Percentiles rank a stretch among this genome's conserved stretches.
These are phyloP conservation scores for Diplodia sapinea DNA, from an alignment of 2,329 filamentous ascomycete species.

Conservation along the genomic window DNA sequence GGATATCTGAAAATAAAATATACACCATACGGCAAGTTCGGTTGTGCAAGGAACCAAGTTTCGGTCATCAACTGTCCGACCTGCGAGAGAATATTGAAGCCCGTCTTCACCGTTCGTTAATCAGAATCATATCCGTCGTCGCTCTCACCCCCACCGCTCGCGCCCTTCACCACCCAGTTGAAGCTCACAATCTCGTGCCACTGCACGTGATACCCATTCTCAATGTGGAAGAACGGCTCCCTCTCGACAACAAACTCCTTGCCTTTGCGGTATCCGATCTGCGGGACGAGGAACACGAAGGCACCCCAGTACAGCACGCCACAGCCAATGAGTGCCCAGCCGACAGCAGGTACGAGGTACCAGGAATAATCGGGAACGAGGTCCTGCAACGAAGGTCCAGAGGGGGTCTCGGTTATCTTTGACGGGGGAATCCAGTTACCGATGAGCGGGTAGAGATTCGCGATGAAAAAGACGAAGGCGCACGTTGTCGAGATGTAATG, in stretches of 20 bases:
- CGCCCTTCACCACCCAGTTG: constrained; percentile 31
- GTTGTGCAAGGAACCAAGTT: no score
- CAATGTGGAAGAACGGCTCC: constrained; percentile 33
- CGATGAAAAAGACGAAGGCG: constrained; percentile 31
- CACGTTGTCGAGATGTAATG: constrained; percentile 32
- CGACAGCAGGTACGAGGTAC: constrained; percentile 31
- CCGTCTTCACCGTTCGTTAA: neutral
- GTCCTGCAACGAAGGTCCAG: neutral
- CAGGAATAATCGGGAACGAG: constrained; percentile 29
- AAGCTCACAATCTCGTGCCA: constrained; percentile 35
- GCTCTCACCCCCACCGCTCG: constrained; percentile 1
- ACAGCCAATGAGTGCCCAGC: constrained; percentile 29
- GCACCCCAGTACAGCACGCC: constrained; percentile 32
- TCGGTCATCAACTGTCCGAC: no score
- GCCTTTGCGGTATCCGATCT: constrained; percentile 32
- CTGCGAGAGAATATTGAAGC: no score
- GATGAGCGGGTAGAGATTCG: constrained; percentile 33
- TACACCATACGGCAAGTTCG: no score
- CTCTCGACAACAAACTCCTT: constrained; percentile 34
- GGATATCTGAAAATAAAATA: no score
- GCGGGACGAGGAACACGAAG: constrained; percentile 31
- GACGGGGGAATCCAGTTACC: constrained; percentile 35
- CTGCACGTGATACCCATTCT: constrained; percentile 34
- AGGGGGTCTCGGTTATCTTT: neutral
- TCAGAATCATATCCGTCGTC: neutral